Evolutionary conservation across 116 monocot species (phyloP).

Genomic region (Phalaenopsis hybrid): DNA sequence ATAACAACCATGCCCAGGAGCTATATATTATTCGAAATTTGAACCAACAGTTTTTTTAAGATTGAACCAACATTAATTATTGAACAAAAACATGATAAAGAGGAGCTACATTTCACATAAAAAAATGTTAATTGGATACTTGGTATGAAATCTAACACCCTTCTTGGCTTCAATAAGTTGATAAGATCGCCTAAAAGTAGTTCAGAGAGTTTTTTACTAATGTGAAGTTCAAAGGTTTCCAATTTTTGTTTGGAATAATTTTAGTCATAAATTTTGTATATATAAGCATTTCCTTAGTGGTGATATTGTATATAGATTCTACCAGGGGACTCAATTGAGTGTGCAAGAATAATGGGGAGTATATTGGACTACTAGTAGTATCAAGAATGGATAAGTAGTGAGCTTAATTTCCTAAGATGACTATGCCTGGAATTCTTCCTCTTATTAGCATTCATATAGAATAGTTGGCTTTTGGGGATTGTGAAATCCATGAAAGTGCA

Average conservation of each 20-base stretch:
- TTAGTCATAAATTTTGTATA: background rate
- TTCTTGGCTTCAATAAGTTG: background rate
- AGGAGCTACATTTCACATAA: too few species aligned
- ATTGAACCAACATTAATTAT: background rate
- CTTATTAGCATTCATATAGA: too few species aligned
- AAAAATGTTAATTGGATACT: background rate
- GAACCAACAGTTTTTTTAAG: background rate
- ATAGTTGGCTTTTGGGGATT: too few species aligned
- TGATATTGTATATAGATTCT: background rate
- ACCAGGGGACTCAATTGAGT: background rate
- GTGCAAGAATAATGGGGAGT: background rate
- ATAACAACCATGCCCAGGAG: background rate
- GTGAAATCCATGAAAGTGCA: too few species aligned
- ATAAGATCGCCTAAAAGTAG: background rate
- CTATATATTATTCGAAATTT: background rate
- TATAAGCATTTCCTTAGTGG: background rate
- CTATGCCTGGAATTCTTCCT: background rate
- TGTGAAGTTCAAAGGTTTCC: background rate
- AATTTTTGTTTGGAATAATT: background rate
- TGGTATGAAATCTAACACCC: background rate
- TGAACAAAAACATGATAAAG: background rate
- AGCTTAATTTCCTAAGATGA: background rate
- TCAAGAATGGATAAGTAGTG: background rate
- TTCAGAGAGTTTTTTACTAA: background rate
- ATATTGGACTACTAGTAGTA: background rate